These are phyloP conservation scores for Diplodia mutila DNA, from an alignment of 2,329 filamentous ascomycete species.

Conservation along the genomic window DNA sequence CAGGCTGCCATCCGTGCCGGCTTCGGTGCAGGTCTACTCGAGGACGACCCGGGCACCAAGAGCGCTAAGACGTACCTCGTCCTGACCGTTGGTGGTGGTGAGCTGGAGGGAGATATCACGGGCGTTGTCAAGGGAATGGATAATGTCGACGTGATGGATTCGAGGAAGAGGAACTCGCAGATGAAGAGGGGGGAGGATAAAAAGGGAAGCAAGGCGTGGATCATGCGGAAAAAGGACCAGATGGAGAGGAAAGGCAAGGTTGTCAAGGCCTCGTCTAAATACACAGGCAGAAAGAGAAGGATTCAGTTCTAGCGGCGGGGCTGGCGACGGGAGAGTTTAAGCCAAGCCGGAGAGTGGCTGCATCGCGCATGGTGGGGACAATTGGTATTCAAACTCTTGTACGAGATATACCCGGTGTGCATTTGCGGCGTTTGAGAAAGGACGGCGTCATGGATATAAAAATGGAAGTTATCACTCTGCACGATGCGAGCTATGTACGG, in stretches of 20 bases:
- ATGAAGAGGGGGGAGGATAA: conserved; percentile 61
- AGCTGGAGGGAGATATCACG: conserved; percentile 73
- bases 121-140: conserved; percentile 89
- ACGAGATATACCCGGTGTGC: conserved; percentile 24
- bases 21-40: conserved; percentile 90
- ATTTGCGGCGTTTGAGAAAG: conserved; percentile 30
- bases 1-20: conserved; percentile 88
- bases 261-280: conserved; percentile 89
- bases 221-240: conserved; percentile 84
- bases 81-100: conserved; percentile 79
- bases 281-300: conserved; percentile 86
- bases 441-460: conserved; percentile 34
- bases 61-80: conserved; percentile 96
- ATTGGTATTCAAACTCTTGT: background rate
- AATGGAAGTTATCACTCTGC: conserved; percentile 30
- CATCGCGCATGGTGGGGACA: too few relatives aligned
- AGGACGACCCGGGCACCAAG: conserved; percentile 96
- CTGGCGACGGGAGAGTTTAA: background rate
- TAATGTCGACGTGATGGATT: conserved; percentile 73
- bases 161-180: conserved; percentile 54
- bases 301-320: conserved; percentile 65
- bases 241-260: conserved; percentile 95
- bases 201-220: conserved; percentile 86
- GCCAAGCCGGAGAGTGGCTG: too few relatives aligned
- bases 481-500: conserved; percentile 47